These are phyloP conservation scores for Lentinus tigrinus DNA, from an alignment of 768 basidiomycete species.

Conservation along the genomic window DNA sequence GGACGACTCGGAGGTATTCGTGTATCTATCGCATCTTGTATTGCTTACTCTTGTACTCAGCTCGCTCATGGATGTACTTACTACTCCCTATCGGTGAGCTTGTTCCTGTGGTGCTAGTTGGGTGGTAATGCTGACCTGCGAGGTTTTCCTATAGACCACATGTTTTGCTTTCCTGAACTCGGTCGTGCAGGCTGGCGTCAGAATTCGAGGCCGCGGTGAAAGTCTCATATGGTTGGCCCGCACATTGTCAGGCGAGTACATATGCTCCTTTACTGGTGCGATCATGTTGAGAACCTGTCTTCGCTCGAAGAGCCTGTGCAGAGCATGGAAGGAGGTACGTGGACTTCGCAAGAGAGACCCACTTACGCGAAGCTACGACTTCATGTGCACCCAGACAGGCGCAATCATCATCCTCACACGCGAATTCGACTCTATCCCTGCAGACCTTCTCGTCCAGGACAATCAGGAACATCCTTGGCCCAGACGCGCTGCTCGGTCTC, in stretches of 20 bases:
- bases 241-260: slow-evolving; percentile 64
- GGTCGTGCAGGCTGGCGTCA: slow-evolving; percentile 58
- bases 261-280: background rate
- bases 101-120: too few species aligned
- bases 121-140: too few species aligned
- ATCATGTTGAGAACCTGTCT: background rate
- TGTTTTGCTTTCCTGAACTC: too few species aligned
- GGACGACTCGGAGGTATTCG: background rate
- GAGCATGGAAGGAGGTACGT: slow-evolving; percentile 77
- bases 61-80: too few species aligned
- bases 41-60: too few species aligned
- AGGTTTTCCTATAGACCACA: too few species aligned
- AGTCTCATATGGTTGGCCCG: slow-evolving; percentile 72
- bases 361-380: slow-evolving; percentile 71
- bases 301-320: slow-evolving; percentile 61
- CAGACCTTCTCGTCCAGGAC: slow-evolving; percentile 66
- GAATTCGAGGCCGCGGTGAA: slow-evolving; percentile 60
- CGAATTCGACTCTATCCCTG: slow-evolving; percentile 77
- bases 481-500: slow-evolving; percentile 41
- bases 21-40: too few species aligned
- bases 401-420: slow-evolving; percentile 78
- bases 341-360: slow-evolving; percentile 75
- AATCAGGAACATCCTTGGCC: slow-evolving; percentile 47
- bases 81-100: too few species aligned
- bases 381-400: slow-evolving; percentile 63